A percentile compares a stretch with the other conserved stretches of the same genome.
Conservation (phyloP, 1,284 basidiomycete genomes). For the Microbotryum violaceum region DNA sequence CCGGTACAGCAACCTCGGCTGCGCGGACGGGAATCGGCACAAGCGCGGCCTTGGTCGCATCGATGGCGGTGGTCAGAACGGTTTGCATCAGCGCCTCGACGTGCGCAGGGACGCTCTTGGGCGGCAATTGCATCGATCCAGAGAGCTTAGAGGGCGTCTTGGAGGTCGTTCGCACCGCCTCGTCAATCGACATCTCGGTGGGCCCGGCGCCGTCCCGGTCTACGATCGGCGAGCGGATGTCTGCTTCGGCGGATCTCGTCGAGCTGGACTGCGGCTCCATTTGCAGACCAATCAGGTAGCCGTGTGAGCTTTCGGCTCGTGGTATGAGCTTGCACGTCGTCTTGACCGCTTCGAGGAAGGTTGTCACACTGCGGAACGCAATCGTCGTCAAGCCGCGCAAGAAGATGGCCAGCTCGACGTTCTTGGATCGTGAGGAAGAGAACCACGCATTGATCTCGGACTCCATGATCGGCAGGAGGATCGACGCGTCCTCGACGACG, state of each 20-base stretch:
- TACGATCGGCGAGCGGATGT: constrained; percentile 21
- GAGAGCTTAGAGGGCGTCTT: background rate
- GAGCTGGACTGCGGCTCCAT: constrained; percentile 5
- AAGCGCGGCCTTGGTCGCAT: constrained; percentile 51
- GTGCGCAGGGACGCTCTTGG: background rate
- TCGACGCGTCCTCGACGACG: constrained; percentile 67
- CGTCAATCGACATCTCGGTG: too few relatives aligned
- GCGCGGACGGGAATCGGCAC: constrained; percentile 14
- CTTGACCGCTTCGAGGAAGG: constrained; percentile 67
- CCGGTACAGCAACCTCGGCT: constrained; percentile 24
- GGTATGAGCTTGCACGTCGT: constrained; percentile 65
- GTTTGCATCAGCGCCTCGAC: too few relatives aligned
- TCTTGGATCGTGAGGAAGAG: constrained; percentile 20
- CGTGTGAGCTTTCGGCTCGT: constrained; percentile 49
- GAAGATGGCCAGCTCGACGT: constrained; percentile 62
- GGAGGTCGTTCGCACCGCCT: too few relatives aligned
- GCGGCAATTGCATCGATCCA: background rate
- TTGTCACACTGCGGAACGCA: constrained; percentile 68
- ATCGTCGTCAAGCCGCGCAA: constrained; percentile 70
- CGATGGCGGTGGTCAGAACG: constrained; percentile 46
- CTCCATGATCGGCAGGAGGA: constrained; percentile 65
- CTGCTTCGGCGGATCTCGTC: constrained; percentile 7
- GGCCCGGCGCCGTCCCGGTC: background rate
- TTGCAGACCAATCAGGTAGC: constrained; percentile 57
- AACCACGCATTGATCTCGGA: constrained; percentile 55